Conservation (phyloP, 441 rosid species). For the Aleurites moluccanus region DNA sequence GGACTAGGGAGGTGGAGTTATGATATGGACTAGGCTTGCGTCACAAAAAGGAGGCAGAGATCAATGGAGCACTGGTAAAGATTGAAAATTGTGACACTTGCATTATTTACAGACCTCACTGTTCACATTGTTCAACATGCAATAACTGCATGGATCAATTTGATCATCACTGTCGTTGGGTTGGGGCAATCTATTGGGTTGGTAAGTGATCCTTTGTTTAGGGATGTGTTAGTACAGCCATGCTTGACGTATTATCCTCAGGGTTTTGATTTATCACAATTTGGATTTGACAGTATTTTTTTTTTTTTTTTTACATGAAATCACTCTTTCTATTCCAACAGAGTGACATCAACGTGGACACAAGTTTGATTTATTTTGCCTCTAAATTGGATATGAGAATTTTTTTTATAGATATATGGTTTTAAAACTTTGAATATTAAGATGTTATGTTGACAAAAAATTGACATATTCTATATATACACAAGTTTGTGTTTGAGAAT, state of each 20-base stretch:
- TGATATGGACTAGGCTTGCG: neutral
- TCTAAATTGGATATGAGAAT: neutral
- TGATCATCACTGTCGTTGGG: conserved; percentile 99
- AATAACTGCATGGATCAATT: conserved; percentile 90
- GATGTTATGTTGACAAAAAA: neutral
- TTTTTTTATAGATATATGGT: neutral
- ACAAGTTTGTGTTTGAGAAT: neutral
- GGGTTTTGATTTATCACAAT: neutral
- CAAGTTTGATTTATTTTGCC: neutral
- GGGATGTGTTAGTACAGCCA: neutral
- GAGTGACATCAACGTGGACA: neutral
- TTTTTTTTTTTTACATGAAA: neutral
- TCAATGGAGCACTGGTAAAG: conserved; percentile 76
- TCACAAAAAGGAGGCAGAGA: conserved; percentile 74
- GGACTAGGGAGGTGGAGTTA: neutral
- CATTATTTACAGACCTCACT: conserved; percentile 93
- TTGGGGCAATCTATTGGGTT: conserved; percentile 94
- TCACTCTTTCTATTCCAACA: neutral
- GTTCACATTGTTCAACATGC: conserved; percentile 97
- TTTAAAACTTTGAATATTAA: neutral
- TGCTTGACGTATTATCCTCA: neutral
- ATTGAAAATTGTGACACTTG: conserved; percentile 95
- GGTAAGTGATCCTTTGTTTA: conserved; percentile 44
- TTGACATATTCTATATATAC: neutral
- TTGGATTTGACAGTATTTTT: neutral